Percentiles rank a stretch among this genome's conserved stretches.
Evolutionary conservation across 2,329 filamentous ascomycete genomes (phyloP).

Genomic region (Pseudodiploospora longispora): DNA sequence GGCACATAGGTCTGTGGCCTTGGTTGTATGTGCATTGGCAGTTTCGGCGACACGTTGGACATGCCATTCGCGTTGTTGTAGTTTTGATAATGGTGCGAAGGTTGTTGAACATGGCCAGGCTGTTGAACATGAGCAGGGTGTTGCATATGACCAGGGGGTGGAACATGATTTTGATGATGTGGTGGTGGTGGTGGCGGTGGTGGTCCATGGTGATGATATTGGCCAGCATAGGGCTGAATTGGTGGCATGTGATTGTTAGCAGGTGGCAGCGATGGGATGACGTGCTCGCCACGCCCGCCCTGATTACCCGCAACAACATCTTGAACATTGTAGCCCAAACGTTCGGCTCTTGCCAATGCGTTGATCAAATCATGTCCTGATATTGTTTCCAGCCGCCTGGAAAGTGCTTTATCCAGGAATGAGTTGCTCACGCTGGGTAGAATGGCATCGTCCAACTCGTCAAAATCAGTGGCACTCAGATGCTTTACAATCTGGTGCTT

Average conservation of each 20-base stretch:
- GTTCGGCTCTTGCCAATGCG: constrained; percentile 46
- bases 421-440: constrained; percentile 37
- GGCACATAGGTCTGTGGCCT: too few relatives aligned
- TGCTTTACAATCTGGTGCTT: constrained; percentile 34
- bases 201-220: not conserved
- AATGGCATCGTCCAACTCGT: constrained; percentile 35
- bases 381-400: constrained; percentile 44
- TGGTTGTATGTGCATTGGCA: too few relatives aligned
- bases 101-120: too few relatives aligned
- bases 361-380: constrained; percentile 47
- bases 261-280: constrained; percentile 25
- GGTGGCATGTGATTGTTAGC: constrained; percentile 4
- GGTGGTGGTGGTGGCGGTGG: constrained; percentile 1
- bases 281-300: constrained; percentile 22
- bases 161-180: too few relatives aligned
- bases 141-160: too few relatives aligned
- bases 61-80: too few relatives aligned
- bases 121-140: too few relatives aligned
- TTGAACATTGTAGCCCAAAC: constrained; percentile 45
- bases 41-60: too few relatives aligned
- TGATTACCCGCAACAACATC: constrained; percentile 36
- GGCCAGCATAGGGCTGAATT: not conserved
- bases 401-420: constrained; percentile 47
- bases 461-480: constrained; percentile 33
- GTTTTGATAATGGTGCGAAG: too few relatives aligned